phyloP scores from a whole-genome alignment of 208 protist genomes.

The Porcisia hertigi region DNA sequence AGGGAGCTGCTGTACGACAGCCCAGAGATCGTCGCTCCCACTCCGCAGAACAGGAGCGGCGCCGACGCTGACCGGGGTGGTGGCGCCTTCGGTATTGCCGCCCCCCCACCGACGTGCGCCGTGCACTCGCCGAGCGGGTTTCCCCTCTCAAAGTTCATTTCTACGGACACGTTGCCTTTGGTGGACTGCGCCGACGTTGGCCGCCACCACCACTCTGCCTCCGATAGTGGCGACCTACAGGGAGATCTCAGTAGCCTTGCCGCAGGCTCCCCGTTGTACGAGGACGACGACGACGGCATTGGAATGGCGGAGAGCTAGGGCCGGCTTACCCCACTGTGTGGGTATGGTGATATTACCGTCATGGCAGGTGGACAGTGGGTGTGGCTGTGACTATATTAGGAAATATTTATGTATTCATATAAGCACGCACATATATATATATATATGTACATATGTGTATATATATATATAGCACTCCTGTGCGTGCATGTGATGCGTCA shows the following conservation, averaged over 20 bases:
- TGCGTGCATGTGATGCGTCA: too few relatives aligned
- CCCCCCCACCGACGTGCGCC: constrained; percentile 12
- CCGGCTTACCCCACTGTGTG: too few relatives aligned
- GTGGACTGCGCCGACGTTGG: neutral
- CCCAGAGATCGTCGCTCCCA: neutral
- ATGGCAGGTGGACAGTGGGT: too few relatives aligned
- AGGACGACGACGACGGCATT: constrained; percentile 22
- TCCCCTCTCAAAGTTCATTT: constrained; percentile 19
- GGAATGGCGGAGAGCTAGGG: constrained; percentile 13
- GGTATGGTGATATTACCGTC: too few relatives aligned
- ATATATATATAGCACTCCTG: too few relatives aligned
- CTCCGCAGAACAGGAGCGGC: neutral
- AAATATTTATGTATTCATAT: too few relatives aligned
- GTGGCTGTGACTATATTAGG: too few relatives aligned
- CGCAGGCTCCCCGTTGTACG: constrained; percentile 4
- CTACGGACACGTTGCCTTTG: neutral
- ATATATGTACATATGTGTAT: too few relatives aligned
- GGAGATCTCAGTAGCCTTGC: neutral
- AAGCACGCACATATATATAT: too few relatives aligned
- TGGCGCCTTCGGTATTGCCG: neutral
- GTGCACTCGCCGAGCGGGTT: constrained; percentile 22
- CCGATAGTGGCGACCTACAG: neutral
- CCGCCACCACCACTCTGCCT: neutral
- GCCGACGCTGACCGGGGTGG: neutral
- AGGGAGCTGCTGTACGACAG: neutral